These are phyloP conservation scores for Venturia aucupariae DNA, from an alignment of 2,329 filamentous ascomycete species.

Conservation along the genomic window DNA sequence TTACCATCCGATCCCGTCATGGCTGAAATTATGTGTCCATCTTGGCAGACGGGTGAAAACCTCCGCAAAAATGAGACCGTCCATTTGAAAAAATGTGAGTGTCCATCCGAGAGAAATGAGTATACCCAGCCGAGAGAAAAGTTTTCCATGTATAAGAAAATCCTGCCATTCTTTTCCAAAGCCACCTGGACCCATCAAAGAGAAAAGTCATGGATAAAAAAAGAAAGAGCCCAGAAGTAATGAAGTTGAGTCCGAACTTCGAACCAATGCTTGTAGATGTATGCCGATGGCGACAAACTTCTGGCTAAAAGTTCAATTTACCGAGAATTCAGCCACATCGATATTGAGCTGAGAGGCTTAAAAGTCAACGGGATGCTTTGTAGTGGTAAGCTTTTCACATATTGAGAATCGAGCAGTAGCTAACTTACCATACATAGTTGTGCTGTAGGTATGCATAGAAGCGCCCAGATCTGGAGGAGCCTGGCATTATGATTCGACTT, in stretches of 20 bases:
- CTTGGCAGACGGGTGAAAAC: neutral
- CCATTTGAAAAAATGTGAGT: neutral
- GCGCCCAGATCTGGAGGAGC: neutral
- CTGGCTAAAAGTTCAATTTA: no score
- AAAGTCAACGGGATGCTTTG: neutral
- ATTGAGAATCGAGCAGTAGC: neutral
- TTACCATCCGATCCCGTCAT: neutral
- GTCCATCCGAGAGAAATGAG: neutral
- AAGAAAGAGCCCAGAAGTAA: neutral
- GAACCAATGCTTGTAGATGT: no score
- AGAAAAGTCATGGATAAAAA: neutral
- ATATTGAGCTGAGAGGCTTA: neutral
- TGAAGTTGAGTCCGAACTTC: neutral
- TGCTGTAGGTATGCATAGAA: neutral
- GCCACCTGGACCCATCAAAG: neutral
- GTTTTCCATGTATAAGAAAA: neutral
- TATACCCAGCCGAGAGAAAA: neutral
- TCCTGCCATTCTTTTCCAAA: neutral
- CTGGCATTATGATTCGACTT: neutral
- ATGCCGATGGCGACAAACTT: no score
- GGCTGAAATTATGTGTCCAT: neutral
- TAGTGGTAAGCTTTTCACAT: neutral
- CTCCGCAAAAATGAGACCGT: neutral
- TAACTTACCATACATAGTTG: neutral
- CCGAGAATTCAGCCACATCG: no score